Evolutionary conservation across 2,329 filamentous ascomycete species (phyloP).

Genomic region (Aureobasidium uvarum): DNA sequence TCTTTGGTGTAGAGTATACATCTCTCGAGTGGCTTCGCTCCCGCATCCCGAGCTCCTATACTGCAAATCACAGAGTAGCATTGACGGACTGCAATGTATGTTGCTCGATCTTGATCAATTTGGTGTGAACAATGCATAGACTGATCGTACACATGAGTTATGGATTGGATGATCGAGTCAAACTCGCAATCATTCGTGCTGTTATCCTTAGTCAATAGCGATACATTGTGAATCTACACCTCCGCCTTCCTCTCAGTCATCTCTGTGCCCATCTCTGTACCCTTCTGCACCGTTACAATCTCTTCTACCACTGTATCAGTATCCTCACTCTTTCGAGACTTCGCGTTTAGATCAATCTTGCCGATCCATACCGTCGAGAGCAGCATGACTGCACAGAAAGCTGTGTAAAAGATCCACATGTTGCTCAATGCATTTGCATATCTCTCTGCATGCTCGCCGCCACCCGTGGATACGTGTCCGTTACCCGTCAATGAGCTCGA

Average conservation of each 20-base stretch:
- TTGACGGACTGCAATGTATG: no score
- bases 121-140: no score
- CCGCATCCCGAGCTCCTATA: no score
- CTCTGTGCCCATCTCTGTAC: neutral
- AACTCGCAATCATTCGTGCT: neutral
- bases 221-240: neutral
- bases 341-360: neutral
- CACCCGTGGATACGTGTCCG: conserved; percentile 11
- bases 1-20: no score
- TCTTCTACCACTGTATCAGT: conserved; percentile 2
- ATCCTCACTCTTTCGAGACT: neutral
- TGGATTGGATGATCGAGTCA: no score
- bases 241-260: neutral
- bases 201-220: neutral
- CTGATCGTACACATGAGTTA: no score
- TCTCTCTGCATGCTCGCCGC: neutral
- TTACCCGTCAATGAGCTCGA: conserved; percentile 34
- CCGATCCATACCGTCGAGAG: conserved; percentile 5
- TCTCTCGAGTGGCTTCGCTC: no score
- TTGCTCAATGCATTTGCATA: conserved; percentile 50
- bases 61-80: no score
- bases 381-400: conserved; percentile 36
- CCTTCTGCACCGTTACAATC: neutral
- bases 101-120: no score
- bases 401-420: conserved; percentile 52